A percentile compares a stretch with the other conserved stretches of the same genome.
Conservation (phyloP, 495 filamentous ascomycete genomes). For the Trichoderma parareesei region DNA sequence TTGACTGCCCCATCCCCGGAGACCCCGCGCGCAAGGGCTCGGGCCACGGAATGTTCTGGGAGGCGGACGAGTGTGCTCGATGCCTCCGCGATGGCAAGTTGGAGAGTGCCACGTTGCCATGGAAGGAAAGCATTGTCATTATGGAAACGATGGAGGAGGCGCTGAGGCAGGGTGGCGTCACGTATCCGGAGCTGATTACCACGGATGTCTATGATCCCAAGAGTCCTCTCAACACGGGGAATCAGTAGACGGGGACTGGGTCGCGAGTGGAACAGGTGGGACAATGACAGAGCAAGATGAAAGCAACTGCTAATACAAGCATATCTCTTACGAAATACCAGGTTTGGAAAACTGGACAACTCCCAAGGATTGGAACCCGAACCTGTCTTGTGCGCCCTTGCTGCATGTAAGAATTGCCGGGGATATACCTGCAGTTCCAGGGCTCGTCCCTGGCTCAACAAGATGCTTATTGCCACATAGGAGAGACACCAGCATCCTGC, state of each 20-base stretch:
- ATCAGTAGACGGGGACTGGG: constrained; percentile 12
- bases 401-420: background rate
- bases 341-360: no score
- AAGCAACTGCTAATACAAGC: background rate
- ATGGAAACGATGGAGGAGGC: constrained; percentile 95
- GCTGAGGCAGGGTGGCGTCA: constrained; percentile 64
- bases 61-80: constrained; percentile 82
- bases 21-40: constrained; percentile 36
- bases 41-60: constrained; percentile 89
- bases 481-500: no score
- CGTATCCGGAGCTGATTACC: constrained; percentile 77
- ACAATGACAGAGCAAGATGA: background rate
- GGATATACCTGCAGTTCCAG: no score
- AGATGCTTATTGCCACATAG: no score
- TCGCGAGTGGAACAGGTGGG: background rate
- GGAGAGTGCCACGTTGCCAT: constrained; percentile 65
- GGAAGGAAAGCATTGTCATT: constrained; percentile 80
- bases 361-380: background rate
- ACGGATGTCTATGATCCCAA: constrained; percentile 58
- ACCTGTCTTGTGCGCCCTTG: background rate
- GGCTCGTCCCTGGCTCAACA: no score
- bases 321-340: no score
- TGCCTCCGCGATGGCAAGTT: constrained; percentile 75
- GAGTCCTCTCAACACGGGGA: constrained; percentile 44
- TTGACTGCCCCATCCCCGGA: constrained; percentile 55